Evolutionary conservation across 148 eudicot genomes (phyloP), one percentile per base, ranked within the genome.

Genomic region (Oxyria digyna): DNA sequence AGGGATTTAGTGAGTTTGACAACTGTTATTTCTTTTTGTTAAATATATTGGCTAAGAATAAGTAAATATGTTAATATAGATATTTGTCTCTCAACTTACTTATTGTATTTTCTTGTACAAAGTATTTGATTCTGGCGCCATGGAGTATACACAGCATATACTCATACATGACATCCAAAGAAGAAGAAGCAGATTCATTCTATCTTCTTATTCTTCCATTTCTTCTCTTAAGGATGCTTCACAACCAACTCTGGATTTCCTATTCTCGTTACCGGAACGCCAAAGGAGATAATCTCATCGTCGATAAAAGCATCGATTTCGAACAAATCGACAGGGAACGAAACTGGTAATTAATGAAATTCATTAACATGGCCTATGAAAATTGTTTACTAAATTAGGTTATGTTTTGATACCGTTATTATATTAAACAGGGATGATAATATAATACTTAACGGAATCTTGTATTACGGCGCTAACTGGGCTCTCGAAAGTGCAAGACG

Each of bases 191-290:
- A 0, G 35, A 55, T 27, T 12, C 63, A 12, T 27, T 55, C 32
- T 40, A 75, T 40, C 15, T 84, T 0, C 41, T 79, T 17, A 69
- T 79, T 6, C 14, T 84, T 32, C 85, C 83, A 0, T 71, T 79
- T 14, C 26, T 84, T 10, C 32, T 81, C 21, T n/a, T n/a, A 6
- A 65, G 85, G 55, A 71, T 75, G 83, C 54, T 84, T 41, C 87
- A 84, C 45, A 78, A 81, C 57, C 87, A 81, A 20, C 35, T 84
- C 0, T 84, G 87, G 87, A 84, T 79, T 32, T 68, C 81, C 18
- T n/a, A n/a, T n/a, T n/a, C n/a, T n/a, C 80, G 83, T 12, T 65
- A 80, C 29, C 77, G 72, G 38, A 80, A 80, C 0, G 80, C 42
- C 0, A 64, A 33, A 64, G 43, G 42, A 20, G n/a, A 21, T 33